Base-by-base conservation (phyloP, 83 land plant genomes). In the Thuja plicata region DNA sequence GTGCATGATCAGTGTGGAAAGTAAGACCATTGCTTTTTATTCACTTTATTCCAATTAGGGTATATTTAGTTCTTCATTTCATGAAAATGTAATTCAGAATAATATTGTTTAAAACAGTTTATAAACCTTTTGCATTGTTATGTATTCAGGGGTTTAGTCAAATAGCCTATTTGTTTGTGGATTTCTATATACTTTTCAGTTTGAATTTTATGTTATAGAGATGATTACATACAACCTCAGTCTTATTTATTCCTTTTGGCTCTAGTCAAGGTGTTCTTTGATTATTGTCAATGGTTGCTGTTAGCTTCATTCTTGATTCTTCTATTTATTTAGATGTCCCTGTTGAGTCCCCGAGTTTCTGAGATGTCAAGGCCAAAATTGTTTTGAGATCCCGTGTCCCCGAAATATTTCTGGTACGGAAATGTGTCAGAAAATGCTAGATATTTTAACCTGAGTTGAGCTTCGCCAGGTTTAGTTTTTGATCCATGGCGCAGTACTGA, bases 1-100 rank as follows among this genome's bases (percentile, higher is more conserved):
- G 92, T 97, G 21, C 81, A 92, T 21, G 99, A 97, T 15, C 96
- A 96, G 88, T 87, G 71, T 88, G 93, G 86, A 81, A 95, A 40
- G 98, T 97, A 90, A 90, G 95, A 90, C 15, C 41, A 78, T 48
- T 48, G 48, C 8, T 71, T 17, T 85, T 21, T 88, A 6, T 46
- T 89, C 19, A 1, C 38, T 88, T 34, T 5, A 41, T 35, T 24
- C 57, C 19, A 17, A 54, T 54, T 3, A 15, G 85, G 55, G 19
- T 10, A 43, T 71, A 30, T 27, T 62, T 24, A 17, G 48, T 57
- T 13, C 13, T 37, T 77, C 3, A 34, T 19, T 46, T 46, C n/a
- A n/a, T n/a, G n/a, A n/a, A n/a, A n/a, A n/a, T n/a, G n/a, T n/a
- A n/a, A n/a, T n/a, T n/a, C n/a, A n/a, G n/a, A n/a, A 4, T 17